phyloP scores from a whole-genome alignment of 2,329 filamentous ascomycete species.

The Pseudogymnoascus destructans region DNA sequence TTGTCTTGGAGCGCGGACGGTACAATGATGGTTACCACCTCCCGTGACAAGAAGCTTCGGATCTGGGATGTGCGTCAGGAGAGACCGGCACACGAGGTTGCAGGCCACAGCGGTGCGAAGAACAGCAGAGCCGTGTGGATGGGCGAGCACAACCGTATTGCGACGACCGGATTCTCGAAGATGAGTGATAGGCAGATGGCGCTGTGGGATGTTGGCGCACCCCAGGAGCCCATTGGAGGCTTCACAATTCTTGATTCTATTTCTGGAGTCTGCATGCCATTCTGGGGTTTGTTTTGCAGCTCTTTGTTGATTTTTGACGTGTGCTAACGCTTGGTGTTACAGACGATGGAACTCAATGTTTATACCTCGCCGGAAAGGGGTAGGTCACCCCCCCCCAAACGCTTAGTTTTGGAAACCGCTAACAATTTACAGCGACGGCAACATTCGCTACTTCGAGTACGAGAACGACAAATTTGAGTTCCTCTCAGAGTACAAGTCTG shows the following conservation, averaged over 20 bases:
- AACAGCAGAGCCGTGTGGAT: slow-evolving; percentile 96
- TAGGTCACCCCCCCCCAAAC: slow-evolving; percentile 33
- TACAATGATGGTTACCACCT: slow-evolving; percentile 77
- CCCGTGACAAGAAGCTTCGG: slow-evolving; percentile 93
- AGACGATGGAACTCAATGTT: slow-evolving; percentile 84
- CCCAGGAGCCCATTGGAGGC: slow-evolving; percentile 69
- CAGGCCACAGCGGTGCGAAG: slow-evolving; percentile 86
- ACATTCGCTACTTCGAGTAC: slow-evolving; percentile 98
- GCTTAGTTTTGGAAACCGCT: slow-evolving; percentile 9
- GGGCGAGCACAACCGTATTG: slow-evolving; percentile 91
- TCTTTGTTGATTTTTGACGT: slow-evolving; percentile 15
- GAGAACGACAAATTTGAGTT: slow-evolving; percentile 98
- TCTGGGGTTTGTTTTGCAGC: slow-evolving; percentile 56
- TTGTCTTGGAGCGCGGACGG: slow-evolving; percentile 92
- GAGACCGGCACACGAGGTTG: slow-evolving; percentile 67
- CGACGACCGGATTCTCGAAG: slow-evolving; percentile 90
- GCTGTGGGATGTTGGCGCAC: slow-evolving; percentile 81
- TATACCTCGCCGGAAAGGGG: slow-evolving; percentile 97
- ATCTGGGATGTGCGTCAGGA: slow-evolving; percentile 97
- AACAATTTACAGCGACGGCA: slow-evolving; percentile 58
- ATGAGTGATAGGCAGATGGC: slow-evolving; percentile 97
- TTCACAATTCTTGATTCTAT: slow-evolving; percentile 89
- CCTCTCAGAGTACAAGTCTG: slow-evolving; percentile 93
- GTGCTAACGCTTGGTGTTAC: slow-evolving; percentile 14
- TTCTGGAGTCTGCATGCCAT: slow-evolving; percentile 96